Evolutionary conservation across 257 asterid genomes (phyloP), one percentile per base, ranked within the genome.

Genomic region (Osmanthus fragrans): DNA sequence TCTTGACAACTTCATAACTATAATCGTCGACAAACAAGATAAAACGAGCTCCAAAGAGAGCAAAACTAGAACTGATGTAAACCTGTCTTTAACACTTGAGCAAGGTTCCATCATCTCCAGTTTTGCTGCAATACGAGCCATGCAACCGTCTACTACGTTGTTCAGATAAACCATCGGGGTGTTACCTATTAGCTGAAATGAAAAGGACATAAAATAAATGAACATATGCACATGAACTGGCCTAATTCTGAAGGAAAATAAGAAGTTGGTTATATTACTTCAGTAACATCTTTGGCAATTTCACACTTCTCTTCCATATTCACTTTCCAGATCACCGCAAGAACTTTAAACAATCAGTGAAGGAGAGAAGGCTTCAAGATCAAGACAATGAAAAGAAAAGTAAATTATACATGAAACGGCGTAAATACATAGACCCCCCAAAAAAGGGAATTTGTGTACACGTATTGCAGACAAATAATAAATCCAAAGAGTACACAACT

Each of bases 1-100:
- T 49, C 58, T 51, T 18, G 60, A 51, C 60, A 18, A 51, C 60
- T 4, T 51, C 60, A 0, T 3, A 49, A 49, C 19, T 42, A 42
- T 42, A 42, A 42, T 12, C 5, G 51, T 42, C 51, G 18, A 2
- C 51, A 11, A 15, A 30, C 32, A 21, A 71, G 27, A 18, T 30
- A 71, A 70, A 74, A 39, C 34, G 33, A 19, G 29, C n/a, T 58
- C 12, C 39, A 51, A 60, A 19, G 21, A 8, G 64, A 65, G 30
- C 19, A 69, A 21, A n/a, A 49, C 36, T 73, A 19, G 33, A 74
- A 56, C 27, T 16, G 64, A 34, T 3, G 33, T 13, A 45, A 18
- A 82, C 90, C 88, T 82, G 83, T 87, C 90, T 76, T 87, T 87
- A 21, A 87, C 77, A 72, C 90, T 87, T 34, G 88, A 79, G 42